Base-by-base conservation (phyloP, 495 filamentous ascomycete genomes). In the Xylaria bambusicola region DNA sequence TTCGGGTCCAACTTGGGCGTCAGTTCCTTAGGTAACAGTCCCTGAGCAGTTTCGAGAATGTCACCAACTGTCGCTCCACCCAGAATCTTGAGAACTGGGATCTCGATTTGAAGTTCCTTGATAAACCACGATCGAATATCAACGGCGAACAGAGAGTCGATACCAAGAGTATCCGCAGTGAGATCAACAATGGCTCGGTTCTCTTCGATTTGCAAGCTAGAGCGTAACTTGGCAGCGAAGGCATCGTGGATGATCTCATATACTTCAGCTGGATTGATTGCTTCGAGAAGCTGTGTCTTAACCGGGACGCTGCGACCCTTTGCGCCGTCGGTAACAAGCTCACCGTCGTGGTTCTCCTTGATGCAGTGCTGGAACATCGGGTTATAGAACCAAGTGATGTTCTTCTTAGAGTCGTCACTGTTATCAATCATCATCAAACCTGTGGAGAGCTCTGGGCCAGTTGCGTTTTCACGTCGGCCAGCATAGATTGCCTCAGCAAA, bases 91-190 rank as follows among this genome's bases (percentile, higher is more conserved):
- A 77, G 60, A 0, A 75, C 38, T 12, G 80, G 74, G 1, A 83
- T 57, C 36, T 83, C 73, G 10, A 71, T 65, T 0, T 67, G 59
- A 0, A 80, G 36, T 6, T 68, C 62, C 50, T 75, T 75, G 27
- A 64, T 64, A 29, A 79, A 71, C 80, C 80, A 82, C 0, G 63
- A 52, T 0, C 77, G 72, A 0, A 79, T 55, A 23, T 77, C 75
- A 1, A 80, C 71, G 0, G 80, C 78, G 0, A 78, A 59, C 6
- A 67, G 36, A 40, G 68, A 60, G 56, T 67, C 62, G 53, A 58
- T 58, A 3, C 61, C 66, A 6, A 54, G 24, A 15, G 20, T 41
- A 17, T 52, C 50, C 0, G 50, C 18, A 2, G 33, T 52, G 2
- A 41, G 21, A 41, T 44, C 41, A 3, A 44, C 9, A 3, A 44